Evolutionary conservation across 768 basidiomycete genomes (phyloP), one percentile per base, ranked within the genome.

Genomic region (Cyclocybe aegerita): DNA sequence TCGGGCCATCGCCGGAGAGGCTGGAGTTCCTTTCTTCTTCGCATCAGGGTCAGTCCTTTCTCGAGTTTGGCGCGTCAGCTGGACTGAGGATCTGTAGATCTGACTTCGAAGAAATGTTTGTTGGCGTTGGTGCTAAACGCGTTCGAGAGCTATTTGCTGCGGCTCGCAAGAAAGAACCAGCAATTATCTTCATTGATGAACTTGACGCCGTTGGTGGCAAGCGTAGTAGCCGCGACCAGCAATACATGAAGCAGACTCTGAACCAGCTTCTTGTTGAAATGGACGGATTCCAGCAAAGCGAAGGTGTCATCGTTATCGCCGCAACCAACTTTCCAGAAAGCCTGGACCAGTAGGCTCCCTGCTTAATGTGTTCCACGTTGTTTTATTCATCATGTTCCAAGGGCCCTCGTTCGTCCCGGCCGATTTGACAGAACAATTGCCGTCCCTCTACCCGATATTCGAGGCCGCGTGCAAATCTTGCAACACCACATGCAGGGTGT

Each of bases 101-200:
- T 44, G 94, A 97, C 62, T 98, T 98, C 56, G 96, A 98, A 65
- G 96, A 98, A 68, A 95, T 98, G 86, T 96, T 94, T 64, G 94
- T 96, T 41, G 93, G 93, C 48, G 88, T 92, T 33, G 94, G 94
- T 45, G 95, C 97, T 11, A 93, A 95, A 65, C 87, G 97, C 9
- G 90, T 99, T 36, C 82, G 97, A 36, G 96, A 98, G 55, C 81
- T 99, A 29, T 99, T 99, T 59, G 85, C 90, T 4, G 85, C 91
- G 5, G 97, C 97, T 16, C 82, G 94, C 46, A 95, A 96, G 72
- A 91, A 91, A 65, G 84, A 95, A 53, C 95, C 97, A 4, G 88
- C 97, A 11, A 98, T 99, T 68, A 93, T 99, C 54, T 99, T 99
- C 72, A 98, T 99, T 60, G 94, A 98, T 60, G 94, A 98, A 63